phyloP scores from a whole-genome alignment of 2,329 filamentous ascomycete genomes.

The Gliomastix tumulicola region DNA sequence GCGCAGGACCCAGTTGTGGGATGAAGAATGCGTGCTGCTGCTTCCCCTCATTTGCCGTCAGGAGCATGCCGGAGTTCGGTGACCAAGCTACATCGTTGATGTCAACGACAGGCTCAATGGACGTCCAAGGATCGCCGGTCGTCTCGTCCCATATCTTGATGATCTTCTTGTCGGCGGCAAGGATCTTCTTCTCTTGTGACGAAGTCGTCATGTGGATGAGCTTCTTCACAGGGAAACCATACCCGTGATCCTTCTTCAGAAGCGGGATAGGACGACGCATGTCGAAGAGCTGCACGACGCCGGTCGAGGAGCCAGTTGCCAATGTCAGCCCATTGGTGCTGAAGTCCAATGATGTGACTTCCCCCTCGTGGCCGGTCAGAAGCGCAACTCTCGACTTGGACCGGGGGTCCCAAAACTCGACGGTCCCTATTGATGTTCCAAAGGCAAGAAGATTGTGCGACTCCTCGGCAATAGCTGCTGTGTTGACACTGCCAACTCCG shows the following conservation, averaged over 20 bases:
- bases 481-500: conserved; percentile 78
- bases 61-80: conserved; percentile 85
- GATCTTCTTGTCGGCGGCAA: conserved; percentile 89
- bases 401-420: conserved; percentile 93
- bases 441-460: conserved; percentile 90
- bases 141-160: conserved; percentile 93
- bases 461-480: conserved; percentile 76
- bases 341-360: conserved; percentile 85
- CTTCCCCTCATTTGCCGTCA: conserved; percentile 94
- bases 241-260: conserved; percentile 90
- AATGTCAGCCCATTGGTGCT: conserved; percentile 76
- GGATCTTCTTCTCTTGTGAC: conserved; percentile 75
- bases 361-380: conserved; percentile 59
- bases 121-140: conserved; percentile 86
- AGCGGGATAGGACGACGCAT: conserved; percentile 80
- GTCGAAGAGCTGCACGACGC: conserved; percentile 87
- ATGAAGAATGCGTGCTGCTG: conserved; percentile 95
- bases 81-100: conserved; percentile 93
- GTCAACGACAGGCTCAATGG: conserved; percentile 89
- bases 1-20: conserved; percentile 85
- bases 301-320: conserved; percentile 80
- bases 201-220: conserved; percentile 65
- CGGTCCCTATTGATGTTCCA: conserved; percentile 88
- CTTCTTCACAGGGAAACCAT: conserved; percentile 86
- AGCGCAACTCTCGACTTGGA: conserved; percentile 76